phyloP scores from a whole-genome alignment of 2,329 filamentous ascomycete genomes.

The Penicillium hordei region DNA sequence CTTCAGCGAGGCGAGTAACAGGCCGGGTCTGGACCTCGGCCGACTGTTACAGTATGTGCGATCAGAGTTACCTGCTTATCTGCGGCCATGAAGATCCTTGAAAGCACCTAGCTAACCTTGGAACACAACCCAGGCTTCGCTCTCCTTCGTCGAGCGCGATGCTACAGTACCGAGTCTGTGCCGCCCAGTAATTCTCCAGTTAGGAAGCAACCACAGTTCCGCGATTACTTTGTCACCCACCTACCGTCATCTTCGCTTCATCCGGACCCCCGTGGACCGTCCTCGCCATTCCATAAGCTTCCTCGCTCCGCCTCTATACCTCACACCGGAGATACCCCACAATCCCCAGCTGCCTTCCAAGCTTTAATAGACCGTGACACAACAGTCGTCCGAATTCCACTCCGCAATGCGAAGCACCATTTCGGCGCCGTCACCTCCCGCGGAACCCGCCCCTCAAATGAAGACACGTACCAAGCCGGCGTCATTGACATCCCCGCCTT shows the following conservation, averaged over 20 bases:
- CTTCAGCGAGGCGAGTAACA: conserved; percentile 40
- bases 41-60: conserved; percentile 38
- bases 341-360: conserved; percentile 59
- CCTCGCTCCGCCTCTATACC: conserved; percentile 82
- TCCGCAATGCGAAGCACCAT: conserved; percentile 93
- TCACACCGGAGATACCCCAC: conserved; percentile 56
- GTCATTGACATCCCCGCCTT: conserved; percentile 93
- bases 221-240: conserved; percentile 97
- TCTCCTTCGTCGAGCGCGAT: conserved; percentile 30
- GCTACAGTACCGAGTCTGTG: conserved; percentile 25
- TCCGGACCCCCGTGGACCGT: conserved; percentile 69
- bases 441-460: conserved; percentile 84
- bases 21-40: conserved; percentile 42
- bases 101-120: conserved; percentile 5
- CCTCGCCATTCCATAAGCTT: conserved; percentile 76
- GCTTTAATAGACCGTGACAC: conserved; percentile 70
- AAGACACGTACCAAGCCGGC: conserved; percentile 91
- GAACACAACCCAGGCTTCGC: conserved; percentile 34
- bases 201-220: conserved; percentile 61
- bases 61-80: conserved; percentile 16
- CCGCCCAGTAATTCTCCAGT: conserved; percentile 9
- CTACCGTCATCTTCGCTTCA: conserved; percentile 90
- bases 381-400: conserved; percentile 90
- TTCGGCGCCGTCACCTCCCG: conserved; percentile 78
- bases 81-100: conserved; percentile 14